Percentiles rank a stretch among this genome's conserved stretches.
Conservation (phyloP, 257 asterid species). For the Ilex asprella region DNA sequence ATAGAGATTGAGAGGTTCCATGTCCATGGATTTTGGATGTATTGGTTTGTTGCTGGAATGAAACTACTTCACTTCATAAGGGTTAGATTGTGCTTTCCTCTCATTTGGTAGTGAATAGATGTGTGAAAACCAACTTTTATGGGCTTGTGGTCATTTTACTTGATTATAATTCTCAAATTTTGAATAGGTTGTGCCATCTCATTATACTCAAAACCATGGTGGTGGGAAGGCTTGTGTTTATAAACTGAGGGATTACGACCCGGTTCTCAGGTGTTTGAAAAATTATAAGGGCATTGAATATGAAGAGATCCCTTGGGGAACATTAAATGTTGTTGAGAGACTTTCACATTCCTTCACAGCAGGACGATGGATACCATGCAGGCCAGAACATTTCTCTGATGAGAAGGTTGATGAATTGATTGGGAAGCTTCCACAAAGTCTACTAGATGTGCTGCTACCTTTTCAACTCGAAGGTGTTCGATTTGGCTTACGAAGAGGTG, state of each 20-base stretch:
- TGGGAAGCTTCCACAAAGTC: constrained; percentile 50
- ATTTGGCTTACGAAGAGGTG: constrained; percentile 89
- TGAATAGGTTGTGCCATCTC: constrained; percentile 55
- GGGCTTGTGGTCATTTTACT: no score
- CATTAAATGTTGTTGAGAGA: constrained; percentile 67
- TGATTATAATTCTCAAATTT: not conserved
- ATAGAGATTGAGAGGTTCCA: no score
- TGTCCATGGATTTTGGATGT: no score
- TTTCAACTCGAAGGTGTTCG: constrained; percentile 91
- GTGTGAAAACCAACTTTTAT: not conserved
- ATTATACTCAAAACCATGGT: constrained; percentile 68
- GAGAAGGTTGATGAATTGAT: constrained; percentile 75
- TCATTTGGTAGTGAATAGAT: constrained; percentile 2
- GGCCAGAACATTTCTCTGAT: constrained; percentile 82
- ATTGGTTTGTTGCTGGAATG: no score
- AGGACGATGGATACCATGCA: constrained; percentile 77
- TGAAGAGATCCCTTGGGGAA: constrained; percentile 93
- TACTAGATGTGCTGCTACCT: constrained; percentile 60
- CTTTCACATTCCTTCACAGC: constrained; percentile 51
- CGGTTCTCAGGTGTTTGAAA: constrained; percentile 60
- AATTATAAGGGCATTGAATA: constrained; percentile 48
- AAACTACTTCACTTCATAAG: no score
- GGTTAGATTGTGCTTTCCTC: not conserved
- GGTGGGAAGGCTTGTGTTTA: constrained; percentile 76
- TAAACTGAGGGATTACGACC: constrained; percentile 55